A percentile compares a stretch with the other conserved stretches of the same genome.
Conservation (phyloP, 805 yeast genomes). For the Starmerella gropengiesseri region DNA sequence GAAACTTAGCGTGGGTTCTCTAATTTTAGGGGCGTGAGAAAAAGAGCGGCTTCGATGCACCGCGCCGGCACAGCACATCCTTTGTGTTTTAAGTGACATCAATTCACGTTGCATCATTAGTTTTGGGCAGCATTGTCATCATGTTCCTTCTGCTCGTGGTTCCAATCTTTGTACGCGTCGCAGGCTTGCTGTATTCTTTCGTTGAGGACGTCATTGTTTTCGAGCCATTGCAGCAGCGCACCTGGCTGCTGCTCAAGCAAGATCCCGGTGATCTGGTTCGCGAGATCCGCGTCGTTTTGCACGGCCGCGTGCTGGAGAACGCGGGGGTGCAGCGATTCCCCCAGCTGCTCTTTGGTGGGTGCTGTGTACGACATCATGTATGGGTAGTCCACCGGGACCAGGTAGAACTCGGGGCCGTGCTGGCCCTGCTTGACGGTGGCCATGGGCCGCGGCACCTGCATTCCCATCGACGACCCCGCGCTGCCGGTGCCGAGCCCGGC, state of each 20-base stretch:
- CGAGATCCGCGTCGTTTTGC: slow-evolving; percentile 66
- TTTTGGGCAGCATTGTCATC: no score
- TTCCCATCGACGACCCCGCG: not conserved
- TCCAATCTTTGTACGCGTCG: slow-evolving; percentile 53
- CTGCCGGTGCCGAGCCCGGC: not conserved
- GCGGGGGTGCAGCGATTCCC: slow-evolving; percentile 85
- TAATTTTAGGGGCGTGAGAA: no score
- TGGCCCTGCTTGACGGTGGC: slow-evolving; percentile 1
- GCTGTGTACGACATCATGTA: not conserved
- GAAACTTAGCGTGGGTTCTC: no score
- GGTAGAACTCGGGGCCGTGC: slow-evolving; percentile 2
- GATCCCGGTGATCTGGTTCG: slow-evolving; percentile 94
- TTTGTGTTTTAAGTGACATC: no score
- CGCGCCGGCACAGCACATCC: slow-evolving; percentile 7
- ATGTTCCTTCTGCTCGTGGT: not conserved
- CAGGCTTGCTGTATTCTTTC: slow-evolving; percentile 82
- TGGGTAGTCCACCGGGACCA: slow-evolving; percentile 1
- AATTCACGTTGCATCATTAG: no score
- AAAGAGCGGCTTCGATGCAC: not conserved
- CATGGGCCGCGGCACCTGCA: slow-evolving; percentile 1
- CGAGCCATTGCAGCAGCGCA: slow-evolving; percentile 74
- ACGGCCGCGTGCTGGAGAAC: slow-evolving; percentile 70
- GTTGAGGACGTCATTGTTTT: slow-evolving; percentile 71
- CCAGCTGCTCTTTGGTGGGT: slow-evolving; percentile 33
- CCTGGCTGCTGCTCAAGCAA: slow-evolving; percentile 79